phyloP scores from a whole-genome alignment of 371 early-diverging fungal genomes.

The Mucor indicus region DNA sequence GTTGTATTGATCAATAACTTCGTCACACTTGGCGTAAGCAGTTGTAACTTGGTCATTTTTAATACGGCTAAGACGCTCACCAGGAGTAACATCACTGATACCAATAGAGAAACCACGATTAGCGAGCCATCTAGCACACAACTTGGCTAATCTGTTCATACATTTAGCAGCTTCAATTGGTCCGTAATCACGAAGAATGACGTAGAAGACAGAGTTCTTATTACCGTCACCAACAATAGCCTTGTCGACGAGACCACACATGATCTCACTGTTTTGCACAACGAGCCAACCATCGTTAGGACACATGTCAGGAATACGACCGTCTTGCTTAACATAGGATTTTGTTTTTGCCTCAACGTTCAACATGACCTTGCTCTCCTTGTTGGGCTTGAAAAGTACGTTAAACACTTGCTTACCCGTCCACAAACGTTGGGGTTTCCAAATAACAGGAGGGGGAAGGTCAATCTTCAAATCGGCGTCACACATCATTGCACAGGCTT shows the following conservation, averaged over 20 bases:
- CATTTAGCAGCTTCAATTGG: constrained; percentile 81
- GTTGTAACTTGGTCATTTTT: constrained; percentile 79
- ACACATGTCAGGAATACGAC: constrained; percentile 73
- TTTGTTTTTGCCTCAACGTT: constrained; percentile 90
- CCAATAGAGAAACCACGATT: constrained; percentile 98
- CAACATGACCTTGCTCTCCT: constrained; percentile 62
- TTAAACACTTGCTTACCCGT: constrained; percentile 76
- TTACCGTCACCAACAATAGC: constrained; percentile 95
- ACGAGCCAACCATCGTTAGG: constrained; percentile 86
- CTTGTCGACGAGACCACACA: constrained; percentile 97
- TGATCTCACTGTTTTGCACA: constrained; percentile 89
- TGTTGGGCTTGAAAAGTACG: constrained; percentile 86
- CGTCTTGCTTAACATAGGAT: constrained; percentile 65
- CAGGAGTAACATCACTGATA: constrained; percentile 97
- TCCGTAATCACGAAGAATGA: constrained; percentile 91
- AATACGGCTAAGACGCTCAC: constrained; percentile 65
- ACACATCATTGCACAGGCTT: constrained; percentile 84
- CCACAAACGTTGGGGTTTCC: constrained; percentile 70
- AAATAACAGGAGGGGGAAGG: constrained; percentile 91
- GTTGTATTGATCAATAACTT: constrained; percentile 72
- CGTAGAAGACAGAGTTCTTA: constrained; percentile 93
- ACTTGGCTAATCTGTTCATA: constrained; percentile 94
- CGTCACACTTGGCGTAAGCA: constrained; percentile 87
- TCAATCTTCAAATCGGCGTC: constrained; percentile 82
- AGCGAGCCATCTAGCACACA: constrained; percentile 90